Conservation (phyloP, 2,329 filamentous ascomycete genomes). For the Calonectria montana region DNA sequence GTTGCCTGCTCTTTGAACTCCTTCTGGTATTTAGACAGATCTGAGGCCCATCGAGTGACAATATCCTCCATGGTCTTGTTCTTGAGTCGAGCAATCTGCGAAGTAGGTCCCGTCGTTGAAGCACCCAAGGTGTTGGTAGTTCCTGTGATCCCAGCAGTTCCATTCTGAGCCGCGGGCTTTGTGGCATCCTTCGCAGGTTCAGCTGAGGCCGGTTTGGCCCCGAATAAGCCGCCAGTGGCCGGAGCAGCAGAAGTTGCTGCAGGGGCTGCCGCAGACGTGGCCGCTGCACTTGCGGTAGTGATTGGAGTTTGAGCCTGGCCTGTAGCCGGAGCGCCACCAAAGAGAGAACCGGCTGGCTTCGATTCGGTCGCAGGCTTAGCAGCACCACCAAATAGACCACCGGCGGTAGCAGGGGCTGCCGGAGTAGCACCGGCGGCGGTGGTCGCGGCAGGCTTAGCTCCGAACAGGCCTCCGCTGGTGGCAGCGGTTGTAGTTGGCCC, state of each 20-base stretch:
- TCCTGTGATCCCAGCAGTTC: constrained; percentile 46
- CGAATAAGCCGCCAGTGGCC: constrained; percentile 48
- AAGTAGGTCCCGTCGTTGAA: constrained; percentile 83
- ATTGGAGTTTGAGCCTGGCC: constrained; percentile 33
- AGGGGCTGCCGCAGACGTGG: constrained; percentile 42
- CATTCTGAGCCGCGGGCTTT: constrained; percentile 45
- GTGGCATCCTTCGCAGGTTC: constrained; percentile 44
- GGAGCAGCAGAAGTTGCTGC: constrained; percentile 45
- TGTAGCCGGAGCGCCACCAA: constrained; percentile 36
- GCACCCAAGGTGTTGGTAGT: constrained; percentile 65
- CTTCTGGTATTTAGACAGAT: constrained; percentile 95
- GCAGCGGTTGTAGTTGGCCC: constrained; percentile 44
- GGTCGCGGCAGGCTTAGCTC: constrained; percentile 44
- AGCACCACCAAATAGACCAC: constrained; percentile 39
- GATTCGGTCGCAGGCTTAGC: constrained; percentile 37
- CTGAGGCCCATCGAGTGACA: constrained; percentile 94
- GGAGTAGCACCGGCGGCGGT: constrained; percentile 34
- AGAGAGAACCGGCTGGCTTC: constrained; percentile 41
- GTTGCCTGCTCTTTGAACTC: constrained; percentile 93
- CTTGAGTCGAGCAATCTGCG: constrained; percentile 89
- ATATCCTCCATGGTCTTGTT: constrained; percentile 99
- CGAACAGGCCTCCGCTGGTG: constrained; percentile 47
- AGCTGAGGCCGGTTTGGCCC: constrained; percentile 46
- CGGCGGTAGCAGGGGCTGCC: constrained; percentile 42
- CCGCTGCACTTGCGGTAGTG: constrained; percentile 26